phyloP scores from a whole-genome alignment of 108 stramenopile species.

The Fistulifera pelliculosa region DNA sequence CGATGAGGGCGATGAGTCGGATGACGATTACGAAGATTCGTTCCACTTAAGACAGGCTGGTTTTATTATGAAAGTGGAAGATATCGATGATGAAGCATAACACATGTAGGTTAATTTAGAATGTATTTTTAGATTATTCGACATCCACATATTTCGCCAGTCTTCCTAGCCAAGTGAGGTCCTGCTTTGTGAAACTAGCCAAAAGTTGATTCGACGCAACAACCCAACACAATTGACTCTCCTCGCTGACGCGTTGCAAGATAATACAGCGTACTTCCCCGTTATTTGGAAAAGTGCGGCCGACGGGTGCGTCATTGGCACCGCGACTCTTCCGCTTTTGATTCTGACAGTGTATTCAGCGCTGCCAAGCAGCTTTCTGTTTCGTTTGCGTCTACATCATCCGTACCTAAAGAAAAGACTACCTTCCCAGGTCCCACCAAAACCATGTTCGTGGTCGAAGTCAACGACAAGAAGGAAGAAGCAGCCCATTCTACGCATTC shows the following conservation, averaged over 20 bases:
- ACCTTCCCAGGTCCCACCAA: slow-evolving; percentile 13
- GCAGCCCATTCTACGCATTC: slow-evolving; percentile 41
- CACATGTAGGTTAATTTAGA: no score
- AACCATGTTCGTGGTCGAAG: slow-evolving; percentile 36
- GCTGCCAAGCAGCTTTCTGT: slow-evolving; percentile 12
- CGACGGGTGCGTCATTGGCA: no score
- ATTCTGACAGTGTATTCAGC: slow-evolving; percentile 23
- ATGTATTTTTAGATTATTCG: neutral
- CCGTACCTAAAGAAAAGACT: slow-evolving; percentile 21
- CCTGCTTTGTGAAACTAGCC: slow-evolving; percentile 52
- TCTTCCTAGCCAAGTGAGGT: slow-evolving; percentile 68
- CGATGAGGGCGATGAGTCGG: no score
- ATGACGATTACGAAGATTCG: no score
- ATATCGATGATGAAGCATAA: no score
- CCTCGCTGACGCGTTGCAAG: slow-evolving; percentile 46
- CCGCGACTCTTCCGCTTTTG: slow-evolving; percentile 48
- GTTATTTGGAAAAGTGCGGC: no score
- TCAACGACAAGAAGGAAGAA: slow-evolving; percentile 33
- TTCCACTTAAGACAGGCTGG: no score
- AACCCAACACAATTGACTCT: slow-evolving; percentile 40
- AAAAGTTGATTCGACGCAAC: slow-evolving; percentile 56
- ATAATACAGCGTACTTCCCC: slow-evolving; percentile 24
- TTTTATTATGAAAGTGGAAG: no score
- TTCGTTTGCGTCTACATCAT: neutral
- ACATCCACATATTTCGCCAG: slow-evolving; percentile 34